Conservation (phyloP, 2,329 filamentous ascomycete genomes). For the Plectosphaerella sp. region DNA sequence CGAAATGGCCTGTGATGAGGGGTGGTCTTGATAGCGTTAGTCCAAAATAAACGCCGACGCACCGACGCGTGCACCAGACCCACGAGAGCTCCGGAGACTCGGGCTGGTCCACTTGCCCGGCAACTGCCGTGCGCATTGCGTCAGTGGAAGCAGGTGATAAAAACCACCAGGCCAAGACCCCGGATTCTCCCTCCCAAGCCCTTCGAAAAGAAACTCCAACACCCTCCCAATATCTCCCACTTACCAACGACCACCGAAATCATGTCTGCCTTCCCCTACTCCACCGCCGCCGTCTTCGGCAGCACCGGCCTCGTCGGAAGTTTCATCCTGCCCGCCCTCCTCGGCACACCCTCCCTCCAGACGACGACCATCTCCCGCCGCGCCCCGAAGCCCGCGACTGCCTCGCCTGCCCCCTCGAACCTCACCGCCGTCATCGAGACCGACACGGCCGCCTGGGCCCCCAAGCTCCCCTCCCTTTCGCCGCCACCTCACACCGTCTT, state of each 20-base stretch:
- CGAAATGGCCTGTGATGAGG: too few species aligned
- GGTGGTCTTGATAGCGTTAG: too few species aligned
- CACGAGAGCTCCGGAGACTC: too few species aligned
- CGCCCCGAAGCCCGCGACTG: conserved; percentile 43
- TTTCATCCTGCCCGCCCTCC: conserved; percentile 66
- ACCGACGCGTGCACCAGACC: too few species aligned
- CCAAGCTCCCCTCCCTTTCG: conserved; percentile 48
- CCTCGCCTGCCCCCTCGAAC: conserved; percentile 42
- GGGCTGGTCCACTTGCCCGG: too few species aligned
- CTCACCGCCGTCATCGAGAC: conserved; percentile 60
- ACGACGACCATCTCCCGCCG: conserved; percentile 66
- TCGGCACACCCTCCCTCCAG: conserved; percentile 47
- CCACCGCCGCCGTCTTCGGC: conserved; percentile 42
- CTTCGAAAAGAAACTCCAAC: too few species aligned
- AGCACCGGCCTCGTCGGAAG: conserved; percentile 67
- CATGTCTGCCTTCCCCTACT: conserved; percentile 40
- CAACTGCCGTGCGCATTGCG: too few species aligned
- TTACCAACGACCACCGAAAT: neutral
- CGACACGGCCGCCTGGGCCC: conserved; percentile 67
- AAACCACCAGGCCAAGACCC: too few species aligned
- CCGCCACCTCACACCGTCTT: conserved; percentile 63
- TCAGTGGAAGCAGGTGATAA: too few species aligned
- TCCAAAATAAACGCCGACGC: too few species aligned
- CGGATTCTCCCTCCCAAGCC: too few species aligned
- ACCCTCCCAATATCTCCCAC: too few species aligned